A percentile compares a stretch with the other conserved stretches of the same genome.
These are phyloP conservation scores for Ammopiptanthus mongolicus DNA, from an alignment of 306 rosid species.

Conservation along the genomic window DNA sequence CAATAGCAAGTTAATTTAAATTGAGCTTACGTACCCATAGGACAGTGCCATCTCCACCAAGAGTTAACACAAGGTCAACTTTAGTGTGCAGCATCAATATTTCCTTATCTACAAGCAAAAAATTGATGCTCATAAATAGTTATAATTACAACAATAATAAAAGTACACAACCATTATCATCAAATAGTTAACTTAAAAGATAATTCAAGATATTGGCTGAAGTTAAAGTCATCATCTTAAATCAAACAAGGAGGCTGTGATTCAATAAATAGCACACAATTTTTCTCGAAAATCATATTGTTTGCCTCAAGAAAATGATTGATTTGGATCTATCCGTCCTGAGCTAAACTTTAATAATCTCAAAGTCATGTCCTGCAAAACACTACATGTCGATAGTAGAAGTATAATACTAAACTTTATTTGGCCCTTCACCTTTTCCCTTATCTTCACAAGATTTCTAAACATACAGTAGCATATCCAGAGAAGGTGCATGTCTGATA, in stretches of 20 bases:
- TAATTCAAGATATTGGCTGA: constrained; percentile 1
- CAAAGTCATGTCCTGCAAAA: neutral
- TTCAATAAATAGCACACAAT: neutral
- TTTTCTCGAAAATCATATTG: neutral
- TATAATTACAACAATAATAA: constrained; percentile 1
- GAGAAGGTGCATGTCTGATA: neutral
- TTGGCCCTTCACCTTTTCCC: neutral
- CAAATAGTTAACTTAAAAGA: constrained; percentile 10
- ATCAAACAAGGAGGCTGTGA: constrained; percentile 1
- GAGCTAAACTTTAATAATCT: neutral
- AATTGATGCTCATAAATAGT: constrained; percentile 1
- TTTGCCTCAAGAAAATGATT: neutral
- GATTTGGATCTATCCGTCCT: neutral
- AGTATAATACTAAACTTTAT: neutral
- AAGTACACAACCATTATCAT: neutral
- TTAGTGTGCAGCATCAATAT: constrained; percentile 59
- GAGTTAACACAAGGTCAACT: constrained; percentile 92
- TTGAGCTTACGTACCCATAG: constrained; percentile 68
- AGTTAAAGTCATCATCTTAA: neutral
- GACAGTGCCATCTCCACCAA: constrained; percentile 98
- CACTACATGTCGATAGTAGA: neutral
- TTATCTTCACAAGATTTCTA: neutral
- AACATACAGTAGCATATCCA: neutral
- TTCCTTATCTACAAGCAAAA: constrained; percentile 57
- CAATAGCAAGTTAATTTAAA: constrained; percentile 19